Conservation (phyloP, 73 alveolate genomes). For the Symbiodinium natans region DNA sequence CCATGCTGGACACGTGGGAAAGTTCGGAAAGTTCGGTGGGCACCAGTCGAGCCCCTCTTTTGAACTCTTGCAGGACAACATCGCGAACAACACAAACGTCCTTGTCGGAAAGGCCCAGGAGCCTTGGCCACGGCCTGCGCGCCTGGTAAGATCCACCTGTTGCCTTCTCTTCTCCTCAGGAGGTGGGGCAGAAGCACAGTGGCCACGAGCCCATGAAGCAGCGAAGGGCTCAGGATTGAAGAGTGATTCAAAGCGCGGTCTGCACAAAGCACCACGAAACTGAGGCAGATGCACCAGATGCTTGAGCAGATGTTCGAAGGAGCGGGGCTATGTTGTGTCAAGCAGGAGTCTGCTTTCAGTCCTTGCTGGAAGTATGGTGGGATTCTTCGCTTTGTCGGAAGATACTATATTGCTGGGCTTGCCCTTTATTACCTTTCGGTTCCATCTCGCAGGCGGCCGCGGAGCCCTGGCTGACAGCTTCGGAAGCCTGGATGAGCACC, state of each 20-base stretch:
- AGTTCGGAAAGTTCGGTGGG: too few species aligned
- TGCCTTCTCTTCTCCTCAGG: background rate
- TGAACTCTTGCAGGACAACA: conserved; percentile 49
- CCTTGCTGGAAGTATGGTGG: too few species aligned
- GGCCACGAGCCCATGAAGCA: conserved; percentile 71
- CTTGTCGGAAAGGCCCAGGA: conserved; percentile 82
- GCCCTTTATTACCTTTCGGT: too few species aligned
- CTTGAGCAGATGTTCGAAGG: conserved; percentile 87
- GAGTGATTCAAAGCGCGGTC: background rate
- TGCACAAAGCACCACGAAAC: too few species aligned
- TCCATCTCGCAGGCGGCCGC: conserved; percentile 36
- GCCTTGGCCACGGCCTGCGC: background rate
- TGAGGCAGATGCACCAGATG: conserved; percentile 69
- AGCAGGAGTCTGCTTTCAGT: too few species aligned
- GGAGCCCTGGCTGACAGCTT: conserved; percentile 80
- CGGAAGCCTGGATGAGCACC: conserved; percentile 80
- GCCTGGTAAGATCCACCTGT: too few species aligned
- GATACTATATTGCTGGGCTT: too few species aligned
- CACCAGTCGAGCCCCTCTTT: too few species aligned
- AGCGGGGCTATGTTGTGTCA: background rate
- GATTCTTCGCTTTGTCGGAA: too few species aligned
- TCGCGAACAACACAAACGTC: conserved; percentile 48
- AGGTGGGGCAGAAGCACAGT: conserved; percentile 92
- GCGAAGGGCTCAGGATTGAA: background rate
- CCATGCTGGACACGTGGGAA: conserved; percentile 61